Evolutionary conservation across 148 eudicot species (phyloP), one percentile per base, ranked within the genome.

Genomic region (Gaultheria prostrata): DNA sequence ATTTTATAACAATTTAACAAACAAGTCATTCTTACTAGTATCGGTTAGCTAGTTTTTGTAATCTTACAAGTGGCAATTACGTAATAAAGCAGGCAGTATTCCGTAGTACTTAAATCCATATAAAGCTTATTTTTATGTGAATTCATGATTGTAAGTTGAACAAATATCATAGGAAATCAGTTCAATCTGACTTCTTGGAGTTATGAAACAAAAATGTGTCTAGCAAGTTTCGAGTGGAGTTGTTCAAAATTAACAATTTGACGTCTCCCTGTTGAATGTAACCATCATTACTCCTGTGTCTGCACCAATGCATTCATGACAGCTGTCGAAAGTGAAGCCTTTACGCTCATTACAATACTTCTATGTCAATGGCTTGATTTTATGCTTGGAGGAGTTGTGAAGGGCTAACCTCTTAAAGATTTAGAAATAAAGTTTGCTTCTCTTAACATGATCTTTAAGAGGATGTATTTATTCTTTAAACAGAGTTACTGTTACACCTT

Each of bases 91-190:
- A 57, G n/a, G 65, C 24, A 21, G 59, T 17, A 54, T 20, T 54
- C 18, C 7, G 8, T 54, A 17, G 43, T 39, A 39, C 43, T 39
- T 39, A 39, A 39, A 39, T 39, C 43, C 43, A 39, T 39, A 39
- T 39, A 54, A 54, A 54, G 59, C 20, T 17, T 54, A 54, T 54
- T 61, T n/a, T 7, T n/a, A 61, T 61, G 28, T 13, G 3, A 61
- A 61, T 61, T 61, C 67, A n/a, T 61, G 67, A 8, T 61, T n/a
- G 28, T 61, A 61, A 61, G 67, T n/a, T 61, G 67, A 61, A n/a
- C 67, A n/a, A n/a, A 61, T 61, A 61, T 39, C 67, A 61, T 61
- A 21, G 12, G 2, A 61, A 61, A 61, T n/a, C 67, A 61, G 28
- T 61, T 61, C 67, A 61, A 61, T 61, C 28, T 28, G n/a, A n/a